Base-by-base conservation (phyloP, 1,284 basidiomycete genomes). In the Rhizoctonia solani region DNA sequence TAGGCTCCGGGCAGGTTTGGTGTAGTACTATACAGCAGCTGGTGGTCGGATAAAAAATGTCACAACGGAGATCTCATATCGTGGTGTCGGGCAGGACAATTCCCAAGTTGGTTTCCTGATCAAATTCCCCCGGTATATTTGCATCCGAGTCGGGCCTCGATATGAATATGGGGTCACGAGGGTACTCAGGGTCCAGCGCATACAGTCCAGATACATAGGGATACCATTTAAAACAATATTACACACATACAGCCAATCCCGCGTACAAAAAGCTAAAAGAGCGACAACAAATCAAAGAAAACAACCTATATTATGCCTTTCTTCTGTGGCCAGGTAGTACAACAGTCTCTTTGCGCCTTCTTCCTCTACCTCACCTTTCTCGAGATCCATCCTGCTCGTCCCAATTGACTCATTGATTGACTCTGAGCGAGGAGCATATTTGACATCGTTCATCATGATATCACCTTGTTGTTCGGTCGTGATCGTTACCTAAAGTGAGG, bases 371-470 rank as follows among this genome's bases (percentile, higher is more conserved):
- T 4, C 49, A 8, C 59, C 59, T 27, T 63, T 63, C 16, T 61
- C 58, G 2, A 50, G 25, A n/a, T 61, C 59, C 1, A 23, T 25
- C 19, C 8, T 27, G 11, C 37, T 41, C 1, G 59, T 42, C 13
- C 3, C 49, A 19, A 50, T 39, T 37, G 59, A 63, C 34, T 63
- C 59, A 37, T 39, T 52, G 34, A 63, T 27, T 13, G 58, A 61
- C 32, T 37, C 23, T 5, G 58, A 32, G 9, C 49, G 37, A 2
- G 47, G 59, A 14, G 25, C 25, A 21, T 53, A 63, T 37, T 63
- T 63, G 47, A 63, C 59, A 41, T 63, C 59, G 21, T 32, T 53
- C 47, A 63, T 27, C 59, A 63, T 63, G 21, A 63, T 63, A n/a
- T 63, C 59, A 9, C 19, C 59, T 39, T 63, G 59, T 25, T 41